These are phyloP conservation scores for Arabis alpina DNA, from an alignment of 345 rosid genomes.

Conservation along the genomic window DNA sequence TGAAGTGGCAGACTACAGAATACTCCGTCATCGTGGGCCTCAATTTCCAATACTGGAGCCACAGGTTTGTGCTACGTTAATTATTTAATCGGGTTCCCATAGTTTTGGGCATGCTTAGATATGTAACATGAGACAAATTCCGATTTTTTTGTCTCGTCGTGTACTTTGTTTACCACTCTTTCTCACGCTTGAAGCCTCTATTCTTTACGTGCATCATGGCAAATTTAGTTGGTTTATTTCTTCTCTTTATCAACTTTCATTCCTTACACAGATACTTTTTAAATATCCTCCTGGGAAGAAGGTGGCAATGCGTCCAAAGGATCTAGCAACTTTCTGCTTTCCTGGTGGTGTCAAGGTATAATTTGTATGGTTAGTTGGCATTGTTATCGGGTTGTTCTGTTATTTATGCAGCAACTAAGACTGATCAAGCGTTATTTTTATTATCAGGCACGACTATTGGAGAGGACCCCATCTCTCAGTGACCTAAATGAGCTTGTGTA, in stretches of 20 bases:
- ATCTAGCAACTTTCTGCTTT: constrained; percentile 90
- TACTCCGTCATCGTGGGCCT: constrained; percentile 63
- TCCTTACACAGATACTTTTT: constrained; percentile 68
- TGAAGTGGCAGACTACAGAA: constrained; percentile 56
- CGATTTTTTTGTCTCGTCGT: background rate
- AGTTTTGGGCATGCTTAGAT: constrained; percentile 22
- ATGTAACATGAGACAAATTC: constrained; percentile 17
- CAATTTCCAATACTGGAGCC: constrained; percentile 80
- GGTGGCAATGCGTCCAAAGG: constrained; percentile 75
- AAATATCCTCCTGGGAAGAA: constrained; percentile 92
- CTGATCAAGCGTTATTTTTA: constrained; percentile 28
- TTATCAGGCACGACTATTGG: constrained; percentile 72
- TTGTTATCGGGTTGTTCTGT: constrained; percentile 11
- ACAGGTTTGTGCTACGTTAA: constrained; percentile 61
- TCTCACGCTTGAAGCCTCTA: constrained; percentile 17
- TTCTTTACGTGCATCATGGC: constrained; percentile 13
- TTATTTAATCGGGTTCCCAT: constrained; percentile 10
- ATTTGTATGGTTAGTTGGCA: constrained; percentile 19
- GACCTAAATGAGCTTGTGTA: constrained; percentile 92
- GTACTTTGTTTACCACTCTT: constrained; percentile 12
- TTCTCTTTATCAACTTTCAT: constrained; percentile 31
- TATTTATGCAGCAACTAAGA: constrained; percentile 25
- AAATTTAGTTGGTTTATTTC: constrained; percentile 22
- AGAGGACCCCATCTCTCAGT: constrained; percentile 93
- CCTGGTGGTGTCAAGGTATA: constrained; percentile 94